These are phyloP conservation scores for Blastobotrys robertii DNA, from an alignment of 805 yeast species.

Conservation along the genomic window DNA sequence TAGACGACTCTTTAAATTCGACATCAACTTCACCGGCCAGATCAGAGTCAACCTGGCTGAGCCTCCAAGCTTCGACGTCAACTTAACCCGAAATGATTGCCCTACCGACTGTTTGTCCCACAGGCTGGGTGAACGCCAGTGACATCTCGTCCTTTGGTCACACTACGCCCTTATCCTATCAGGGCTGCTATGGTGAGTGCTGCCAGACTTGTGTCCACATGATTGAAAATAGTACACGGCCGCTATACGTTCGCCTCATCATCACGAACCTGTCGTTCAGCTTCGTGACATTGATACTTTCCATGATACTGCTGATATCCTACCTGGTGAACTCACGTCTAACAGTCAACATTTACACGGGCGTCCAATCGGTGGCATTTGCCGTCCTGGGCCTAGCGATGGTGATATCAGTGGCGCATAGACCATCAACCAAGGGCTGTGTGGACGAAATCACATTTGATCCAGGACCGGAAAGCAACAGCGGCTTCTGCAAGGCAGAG, in stretches of 20 bases:
- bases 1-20: no score
- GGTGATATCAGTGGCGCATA: not conserved
- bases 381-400: conserved; percentile 1
- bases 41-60: no score
- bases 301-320: conserved; percentile 2
- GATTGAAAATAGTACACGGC: not conserved
- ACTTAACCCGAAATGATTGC: no score
- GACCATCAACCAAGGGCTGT: not conserved
- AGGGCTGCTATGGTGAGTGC: no score
- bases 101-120: no score
- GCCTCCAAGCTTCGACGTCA: no score
- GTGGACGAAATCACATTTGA: not conserved
- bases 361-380: conserved; percentile 5
- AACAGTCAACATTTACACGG: conserved; percentile 5
- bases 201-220: no score
- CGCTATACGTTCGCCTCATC: not conserved
- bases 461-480: not conserved
- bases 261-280: not conserved
- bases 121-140: no score
- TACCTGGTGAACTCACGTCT: conserved; percentile 3
- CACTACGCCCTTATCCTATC: no score
- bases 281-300: not conserved
- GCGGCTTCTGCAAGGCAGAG: conserved; percentile 4
- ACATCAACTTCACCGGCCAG: no score
- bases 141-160: no score